phyloP scores from a whole-genome alignment of 257 asterid genomes.

The Rehmannia glutinosa region DNA sequence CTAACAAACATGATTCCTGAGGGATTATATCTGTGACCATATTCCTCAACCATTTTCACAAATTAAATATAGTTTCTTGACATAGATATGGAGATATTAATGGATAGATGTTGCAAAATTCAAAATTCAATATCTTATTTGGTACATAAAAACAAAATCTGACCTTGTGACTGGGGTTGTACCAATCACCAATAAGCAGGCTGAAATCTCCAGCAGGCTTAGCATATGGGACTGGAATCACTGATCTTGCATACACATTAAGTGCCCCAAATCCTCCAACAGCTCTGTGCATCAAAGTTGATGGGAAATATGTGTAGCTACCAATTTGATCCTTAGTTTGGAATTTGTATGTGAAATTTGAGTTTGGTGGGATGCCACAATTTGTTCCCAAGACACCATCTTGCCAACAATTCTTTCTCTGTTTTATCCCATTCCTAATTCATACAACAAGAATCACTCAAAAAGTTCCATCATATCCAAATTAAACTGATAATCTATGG shows the following conservation, averaged over 20 bases:
- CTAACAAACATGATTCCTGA: no score
- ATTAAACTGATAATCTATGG: no score
- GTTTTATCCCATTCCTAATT: constrained; percentile 76
- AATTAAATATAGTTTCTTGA: no score
- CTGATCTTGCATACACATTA: constrained; percentile 62
- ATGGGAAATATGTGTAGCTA: constrained; percentile 67
- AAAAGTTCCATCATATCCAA: not conserved
- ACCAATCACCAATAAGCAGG: constrained; percentile 79
- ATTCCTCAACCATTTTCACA: no score
- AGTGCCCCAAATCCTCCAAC: constrained; percentile 75
- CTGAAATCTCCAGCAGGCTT: constrained; percentile 61
- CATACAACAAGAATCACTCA: not conserved
- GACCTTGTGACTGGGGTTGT: constrained; percentile 62
- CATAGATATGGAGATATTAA: no score
- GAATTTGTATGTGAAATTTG: constrained; percentile 65
- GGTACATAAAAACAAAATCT: not conserved
- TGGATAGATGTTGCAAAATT: no score
- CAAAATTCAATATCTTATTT: no score
- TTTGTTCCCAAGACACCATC: constrained; percentile 85
- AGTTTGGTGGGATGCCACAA: constrained; percentile 59
- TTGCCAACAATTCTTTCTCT: constrained; percentile 86
- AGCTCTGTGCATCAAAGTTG: constrained; percentile 64
- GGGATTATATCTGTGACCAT: no score
- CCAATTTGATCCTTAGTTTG: constrained; percentile 84
- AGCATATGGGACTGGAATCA: constrained; percentile 62